phyloP scores from a whole-genome alignment of 441 rosid genomes.

The Omphalea diandra region DNA sequence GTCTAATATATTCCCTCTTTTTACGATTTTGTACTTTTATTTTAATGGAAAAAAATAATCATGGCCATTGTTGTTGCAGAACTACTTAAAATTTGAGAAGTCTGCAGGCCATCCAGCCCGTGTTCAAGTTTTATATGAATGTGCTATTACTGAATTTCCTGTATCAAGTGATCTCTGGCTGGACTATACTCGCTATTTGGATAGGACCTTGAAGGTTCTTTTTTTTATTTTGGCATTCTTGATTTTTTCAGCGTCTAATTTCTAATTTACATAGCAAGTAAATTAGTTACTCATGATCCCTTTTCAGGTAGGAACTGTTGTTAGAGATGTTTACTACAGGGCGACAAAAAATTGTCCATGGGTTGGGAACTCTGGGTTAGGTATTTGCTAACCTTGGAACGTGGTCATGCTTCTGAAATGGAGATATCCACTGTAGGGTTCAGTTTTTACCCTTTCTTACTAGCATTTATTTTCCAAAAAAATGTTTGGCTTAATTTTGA shows the following conservation, averaged over 20 bases:
- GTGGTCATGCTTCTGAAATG: slow-evolving; percentile 58
- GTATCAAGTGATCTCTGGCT: slow-evolving; percentile 84
- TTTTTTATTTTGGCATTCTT: slow-evolving; percentile 17
- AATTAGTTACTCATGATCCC: slow-evolving; percentile 3
- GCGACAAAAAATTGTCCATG: slow-evolving; percentile 85
- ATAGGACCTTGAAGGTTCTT: slow-evolving; percentile 80
- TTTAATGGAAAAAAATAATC: neutral
- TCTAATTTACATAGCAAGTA: neutral
- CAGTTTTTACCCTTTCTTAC: slow-evolving; percentile 17
- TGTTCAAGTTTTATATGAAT: slow-evolving; percentile 82
- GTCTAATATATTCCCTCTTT: neutral
- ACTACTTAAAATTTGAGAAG: slow-evolving; percentile 78
- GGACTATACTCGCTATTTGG: slow-evolving; percentile 71
- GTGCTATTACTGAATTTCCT: slow-evolving; percentile 74
- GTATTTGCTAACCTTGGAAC: slow-evolving; percentile 83
- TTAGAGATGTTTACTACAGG: slow-evolving; percentile 69
- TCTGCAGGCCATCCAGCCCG: slow-evolving; percentile 81
- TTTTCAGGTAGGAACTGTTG: slow-evolving; percentile 67
- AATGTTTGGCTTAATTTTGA: slow-evolving; percentile 6
- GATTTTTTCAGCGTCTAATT: slow-evolving; percentile 4
- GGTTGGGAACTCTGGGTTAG: slow-evolving; percentile 88
- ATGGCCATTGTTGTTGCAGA: slow-evolving; percentile 39
- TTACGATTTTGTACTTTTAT: slow-evolving; percentile 2
- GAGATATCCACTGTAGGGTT: slow-evolving; percentile 69
- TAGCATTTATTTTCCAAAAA: neutral